phyloP scores from a whole-genome alignment of 352 stramenopile genomes.

The Globisporangium splendens region DNA sequence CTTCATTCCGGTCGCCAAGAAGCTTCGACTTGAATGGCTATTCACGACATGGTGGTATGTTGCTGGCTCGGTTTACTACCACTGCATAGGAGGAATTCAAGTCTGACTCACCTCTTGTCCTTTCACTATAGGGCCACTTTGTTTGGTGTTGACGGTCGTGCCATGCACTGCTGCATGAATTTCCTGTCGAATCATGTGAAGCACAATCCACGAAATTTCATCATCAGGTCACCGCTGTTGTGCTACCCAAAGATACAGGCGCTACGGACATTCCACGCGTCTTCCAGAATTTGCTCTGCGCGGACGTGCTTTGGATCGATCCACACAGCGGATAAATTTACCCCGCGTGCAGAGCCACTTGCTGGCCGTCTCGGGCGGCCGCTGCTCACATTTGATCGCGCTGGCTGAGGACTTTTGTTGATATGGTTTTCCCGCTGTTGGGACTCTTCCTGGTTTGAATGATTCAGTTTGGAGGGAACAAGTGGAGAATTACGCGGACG shows the following conservation, averaged over 20 bases:
- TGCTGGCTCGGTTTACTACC: no score
- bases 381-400: conserved; percentile 3
- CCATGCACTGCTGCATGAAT: conserved; percentile 8
- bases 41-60: neutral
- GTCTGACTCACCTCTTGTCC: neutral
- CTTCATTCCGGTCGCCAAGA: conserved; percentile 1
- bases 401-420: neutral
- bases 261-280: conserved; percentile 28
- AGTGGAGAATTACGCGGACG: neutral
- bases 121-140: neutral
- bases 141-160: neutral
- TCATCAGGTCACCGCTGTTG: neutral
- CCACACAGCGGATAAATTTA: conserved; percentile 10
- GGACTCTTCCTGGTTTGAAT: conserved; percentile 13
- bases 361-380: neutral
- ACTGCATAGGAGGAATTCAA: neutral
- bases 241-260: neutral
- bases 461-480: no score
- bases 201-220: neutral
- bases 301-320: conserved; percentile 32
- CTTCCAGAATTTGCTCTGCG: conserved; percentile 29
- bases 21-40: conserved; percentile 7
- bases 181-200: conserved; percentile 4
- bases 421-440: neutral
- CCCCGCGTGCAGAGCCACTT: conserved; percentile 3